These are phyloP conservation scores for Chaetomium sp. DNA, from an alignment of 2,329 filamentous ascomycete genomes.

Conservation along the genomic window DNA sequence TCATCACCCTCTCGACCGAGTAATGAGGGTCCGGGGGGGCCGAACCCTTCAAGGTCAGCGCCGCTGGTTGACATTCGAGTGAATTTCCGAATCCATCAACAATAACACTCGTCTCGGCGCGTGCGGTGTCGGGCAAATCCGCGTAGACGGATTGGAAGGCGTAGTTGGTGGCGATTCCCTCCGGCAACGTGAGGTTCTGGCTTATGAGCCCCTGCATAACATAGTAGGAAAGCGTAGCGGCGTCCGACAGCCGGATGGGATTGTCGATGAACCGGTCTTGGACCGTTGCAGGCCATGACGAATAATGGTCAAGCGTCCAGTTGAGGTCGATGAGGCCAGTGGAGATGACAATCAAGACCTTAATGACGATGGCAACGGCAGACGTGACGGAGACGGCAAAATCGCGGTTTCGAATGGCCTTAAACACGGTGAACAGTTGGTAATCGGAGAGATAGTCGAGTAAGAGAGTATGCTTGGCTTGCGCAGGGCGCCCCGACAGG, in stretches of 20 bases:
- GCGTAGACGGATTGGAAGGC: conserved; percentile 1
- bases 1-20: neutral
- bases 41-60: neutral
- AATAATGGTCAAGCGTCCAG: neutral
- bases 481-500: neutral
- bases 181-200: conserved; percentile 1
- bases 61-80: conserved; percentile 6
- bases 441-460: conserved; percentile 15
- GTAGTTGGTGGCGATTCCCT: neutral
- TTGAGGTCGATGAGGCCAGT: conserved; percentile 9
- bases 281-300: conserved; percentile 2
- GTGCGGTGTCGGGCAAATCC: neutral
- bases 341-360: conserved; percentile 14
- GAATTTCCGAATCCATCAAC: conserved; percentile 11
- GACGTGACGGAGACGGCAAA: conserved; percentile 8
- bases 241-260: neutral
- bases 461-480: conserved; percentile 2
- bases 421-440: conserved; percentile 11
- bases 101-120: neutral
- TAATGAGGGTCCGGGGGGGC: conserved; percentile 6
- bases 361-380: conserved; percentile 11
- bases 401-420: conserved; percentile 4
- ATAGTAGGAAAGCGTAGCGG: conserved; percentile 3
- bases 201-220: conserved; percentile 9
- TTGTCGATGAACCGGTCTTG: conserved; percentile 7